These are phyloP conservation scores for Lactifluus pinguis DNA, from an alignment of 768 basidiomycete species.

Conservation along the genomic window DNA sequence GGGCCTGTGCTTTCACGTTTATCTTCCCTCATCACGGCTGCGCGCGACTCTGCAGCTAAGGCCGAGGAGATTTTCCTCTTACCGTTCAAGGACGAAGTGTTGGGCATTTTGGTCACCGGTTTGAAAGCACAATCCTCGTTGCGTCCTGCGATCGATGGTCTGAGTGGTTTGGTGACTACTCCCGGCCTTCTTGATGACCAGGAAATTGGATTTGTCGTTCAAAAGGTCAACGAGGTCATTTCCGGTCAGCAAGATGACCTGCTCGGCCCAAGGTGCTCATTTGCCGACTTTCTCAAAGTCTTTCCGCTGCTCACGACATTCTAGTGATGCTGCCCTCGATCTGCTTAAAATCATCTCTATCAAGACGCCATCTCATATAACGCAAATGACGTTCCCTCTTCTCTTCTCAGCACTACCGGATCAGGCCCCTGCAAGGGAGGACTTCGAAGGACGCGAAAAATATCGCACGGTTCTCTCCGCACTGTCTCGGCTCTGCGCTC, in stretches of 20 bases:
- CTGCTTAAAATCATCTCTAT: constrained; percentile 56
- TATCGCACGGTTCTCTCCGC: constrained; percentile 62
- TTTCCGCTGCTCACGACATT: not conserved
- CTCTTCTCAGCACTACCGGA: constrained; percentile 74
- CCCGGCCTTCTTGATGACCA: constrained; percentile 52
- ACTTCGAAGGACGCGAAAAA: constrained; percentile 44
- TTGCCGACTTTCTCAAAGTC: not conserved
- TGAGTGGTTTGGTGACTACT: constrained; percentile 60
- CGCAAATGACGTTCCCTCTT: constrained; percentile 67
- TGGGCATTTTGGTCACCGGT: constrained; percentile 55
- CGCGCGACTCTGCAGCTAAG: constrained; percentile 34
- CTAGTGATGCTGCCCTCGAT: constrained; percentile 52
- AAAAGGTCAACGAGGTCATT: constrained; percentile 64
- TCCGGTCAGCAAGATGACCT: constrained; percentile 34
- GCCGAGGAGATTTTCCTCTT: constrained; percentile 28
- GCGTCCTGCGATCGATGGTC: constrained; percentile 51
- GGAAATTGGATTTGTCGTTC: constrained; percentile 74
- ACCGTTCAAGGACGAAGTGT: constrained; percentile 67
- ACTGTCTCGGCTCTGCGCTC: constrained; percentile 63
- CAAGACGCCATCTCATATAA: constrained; percentile 53
- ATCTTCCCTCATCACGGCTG: constrained; percentile 51
- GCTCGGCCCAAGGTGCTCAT: constrained; percentile 39
- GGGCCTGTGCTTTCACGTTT: constrained; percentile 59
- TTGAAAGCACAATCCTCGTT: constrained; percentile 44
- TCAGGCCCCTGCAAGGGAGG: constrained; percentile 45